Percentiles rank a stretch among this genome's conserved stretches.
Evolutionary conservation across 129 eudicot genomes (phyloP).

Genomic region (Flaveria sonorensis): DNA sequence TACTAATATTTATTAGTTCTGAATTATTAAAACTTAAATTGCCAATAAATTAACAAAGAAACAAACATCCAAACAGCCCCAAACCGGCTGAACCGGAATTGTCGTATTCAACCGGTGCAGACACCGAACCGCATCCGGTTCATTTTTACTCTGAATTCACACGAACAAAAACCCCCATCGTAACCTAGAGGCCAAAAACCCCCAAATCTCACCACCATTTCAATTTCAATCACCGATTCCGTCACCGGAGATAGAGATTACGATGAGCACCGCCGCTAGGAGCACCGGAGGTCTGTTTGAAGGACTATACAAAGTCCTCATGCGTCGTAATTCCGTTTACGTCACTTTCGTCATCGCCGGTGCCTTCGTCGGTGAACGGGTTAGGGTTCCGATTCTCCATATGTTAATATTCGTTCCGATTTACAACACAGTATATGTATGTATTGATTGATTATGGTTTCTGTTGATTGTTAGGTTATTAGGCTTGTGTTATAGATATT

Average conservation of each 20-base stretch:
- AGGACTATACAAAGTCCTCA: slow-evolving; percentile 65
- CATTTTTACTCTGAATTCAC: not conserved
- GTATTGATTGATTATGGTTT: not conserved
- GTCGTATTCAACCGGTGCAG: not conserved
- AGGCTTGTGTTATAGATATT: not conserved
- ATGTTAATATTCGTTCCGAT: too few relatives aligned
- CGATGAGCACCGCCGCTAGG: slow-evolving; percentile 53
- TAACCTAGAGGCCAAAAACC: not conserved
- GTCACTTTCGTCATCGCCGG: slow-evolving; percentile 91
- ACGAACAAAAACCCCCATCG: slow-evolving; percentile 13
- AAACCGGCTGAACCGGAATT: not conserved
- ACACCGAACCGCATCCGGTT: not conserved
- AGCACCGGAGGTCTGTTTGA: slow-evolving; percentile 56
- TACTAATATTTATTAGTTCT: too few relatives aligned
- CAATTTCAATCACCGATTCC: not conserved
- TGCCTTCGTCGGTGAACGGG: slow-evolving; percentile 88
- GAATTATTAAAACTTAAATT: too few relatives aligned
- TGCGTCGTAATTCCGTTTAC: slow-evolving; percentile 86
- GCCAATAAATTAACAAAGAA: too few relatives aligned
- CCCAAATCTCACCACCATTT: not conserved
- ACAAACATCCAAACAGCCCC: too few relatives aligned
- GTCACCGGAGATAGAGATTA: not conserved
- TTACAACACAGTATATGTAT: too few relatives aligned
- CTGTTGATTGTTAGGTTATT: slow-evolving; percentile 5
- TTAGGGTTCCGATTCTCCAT: slow-evolving; percentile 13